Conservation (phyloP, 1,139 yeast species). For the Sugiyamaella grinbergsii region DNA sequence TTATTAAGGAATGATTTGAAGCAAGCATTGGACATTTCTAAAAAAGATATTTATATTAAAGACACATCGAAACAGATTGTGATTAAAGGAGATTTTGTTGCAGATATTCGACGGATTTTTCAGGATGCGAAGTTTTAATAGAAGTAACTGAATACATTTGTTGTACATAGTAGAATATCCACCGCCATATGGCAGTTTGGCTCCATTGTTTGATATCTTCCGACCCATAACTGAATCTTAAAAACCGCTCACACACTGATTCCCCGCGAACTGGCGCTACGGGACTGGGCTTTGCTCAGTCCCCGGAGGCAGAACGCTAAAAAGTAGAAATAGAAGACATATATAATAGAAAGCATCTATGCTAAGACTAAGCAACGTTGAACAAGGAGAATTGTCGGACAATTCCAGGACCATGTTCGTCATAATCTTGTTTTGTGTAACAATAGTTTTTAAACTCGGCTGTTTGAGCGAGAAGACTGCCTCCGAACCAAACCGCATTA, state of each 20-base stretch:
- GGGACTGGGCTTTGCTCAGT: neutral
- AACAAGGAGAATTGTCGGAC: constrained; percentile 95
- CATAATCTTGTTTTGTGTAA: constrained; percentile 95
- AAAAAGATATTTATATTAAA: constrained; percentile 39
- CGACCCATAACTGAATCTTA: too few species aligned
- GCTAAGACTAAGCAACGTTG: constrained; percentile 66
- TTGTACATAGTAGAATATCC: constrained; percentile 7
- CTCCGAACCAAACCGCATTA: constrained; percentile 99
- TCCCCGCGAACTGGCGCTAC: neutral
- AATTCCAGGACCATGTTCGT: constrained; percentile 95
- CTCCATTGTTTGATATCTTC: too few species aligned
- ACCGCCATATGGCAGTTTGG: too few species aligned
- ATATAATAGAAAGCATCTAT: neutral
- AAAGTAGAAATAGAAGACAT: too few species aligned
- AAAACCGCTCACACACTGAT: too few species aligned
- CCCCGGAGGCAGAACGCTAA: neutral
- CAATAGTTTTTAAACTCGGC: constrained; percentile 95
- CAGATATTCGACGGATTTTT: constrained; percentile 8
- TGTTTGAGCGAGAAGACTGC: constrained; percentile 94
- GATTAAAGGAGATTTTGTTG: constrained; percentile 39
- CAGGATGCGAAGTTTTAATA: constrained; percentile 5
- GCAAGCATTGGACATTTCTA: constrained; percentile 32
- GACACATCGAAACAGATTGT: constrained; percentile 39
- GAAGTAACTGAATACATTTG: neutral
- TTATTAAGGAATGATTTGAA: constrained; percentile 39